phyloP scores from a whole-genome alignment of 495 filamentous ascomycete species.

The Penicillium malachiteum region DNA sequence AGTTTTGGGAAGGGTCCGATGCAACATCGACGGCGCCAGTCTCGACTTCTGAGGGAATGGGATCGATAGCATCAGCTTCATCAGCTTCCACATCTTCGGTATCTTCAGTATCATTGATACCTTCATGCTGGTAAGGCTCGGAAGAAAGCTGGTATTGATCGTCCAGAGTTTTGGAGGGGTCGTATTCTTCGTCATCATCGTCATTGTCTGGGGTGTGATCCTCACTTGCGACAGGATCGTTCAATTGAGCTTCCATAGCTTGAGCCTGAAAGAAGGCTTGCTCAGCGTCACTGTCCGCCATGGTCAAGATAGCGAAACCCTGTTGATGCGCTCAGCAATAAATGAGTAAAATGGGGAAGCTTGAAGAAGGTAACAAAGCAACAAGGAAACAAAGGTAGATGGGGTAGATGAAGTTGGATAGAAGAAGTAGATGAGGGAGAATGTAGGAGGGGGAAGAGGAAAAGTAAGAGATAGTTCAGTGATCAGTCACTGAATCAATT shows the following conservation, averaged over 20 bases:
- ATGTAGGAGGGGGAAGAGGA: neutral
- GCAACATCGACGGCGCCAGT: constrained; percentile 28
- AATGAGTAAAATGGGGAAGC: constrained; percentile 3
- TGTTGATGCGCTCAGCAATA: constrained; percentile 6
- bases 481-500: too few species aligned
- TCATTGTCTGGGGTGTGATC: constrained; percentile 53
- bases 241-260: constrained; percentile 48
- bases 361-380: neutral
- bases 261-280: constrained; percentile 59
- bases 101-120: constrained; percentile 12
- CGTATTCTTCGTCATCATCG: constrained; percentile 57
- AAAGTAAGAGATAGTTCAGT: neutral
- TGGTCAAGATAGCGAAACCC: constrained; percentile 24
- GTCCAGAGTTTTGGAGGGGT: constrained; percentile 50
- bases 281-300: constrained; percentile 63
- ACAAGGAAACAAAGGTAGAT: constrained; percentile 1
- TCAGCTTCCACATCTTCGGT: neutral
- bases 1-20: constrained; percentile 33
- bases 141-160: constrained; percentile 35
- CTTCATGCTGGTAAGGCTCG: constrained; percentile 7
- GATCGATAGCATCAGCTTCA: constrained; percentile 16
- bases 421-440: too few species aligned
- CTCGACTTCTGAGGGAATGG: constrained; percentile 28
- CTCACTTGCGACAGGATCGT: constrained; percentile 38
- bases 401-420: neutral